phyloP scores from a whole-genome alignment of 208 protist genomes.

The Crithidia thermophila region DNA sequence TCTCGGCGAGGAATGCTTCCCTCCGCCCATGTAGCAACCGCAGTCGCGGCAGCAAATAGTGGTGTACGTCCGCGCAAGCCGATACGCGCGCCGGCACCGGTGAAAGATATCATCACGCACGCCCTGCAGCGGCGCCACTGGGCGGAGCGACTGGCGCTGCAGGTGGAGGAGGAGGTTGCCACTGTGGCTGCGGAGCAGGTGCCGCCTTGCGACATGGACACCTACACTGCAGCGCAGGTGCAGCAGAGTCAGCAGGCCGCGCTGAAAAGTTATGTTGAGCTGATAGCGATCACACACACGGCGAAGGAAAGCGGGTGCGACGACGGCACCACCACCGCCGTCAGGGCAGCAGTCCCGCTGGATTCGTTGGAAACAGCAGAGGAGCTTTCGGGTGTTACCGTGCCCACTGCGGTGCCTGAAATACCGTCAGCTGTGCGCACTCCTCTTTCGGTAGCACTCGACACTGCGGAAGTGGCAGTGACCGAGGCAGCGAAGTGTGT shows the following conservation, averaged over 20 bases:
- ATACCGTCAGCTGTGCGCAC: no score
- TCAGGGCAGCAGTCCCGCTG: no score
- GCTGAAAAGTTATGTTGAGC: neutral
- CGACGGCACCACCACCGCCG: neutral
- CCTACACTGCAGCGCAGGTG: conserved; percentile 16
- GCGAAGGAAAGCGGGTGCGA: neutral
- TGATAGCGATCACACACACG: no score
- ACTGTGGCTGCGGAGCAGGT: conserved; percentile 29
- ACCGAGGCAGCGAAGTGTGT: no score
- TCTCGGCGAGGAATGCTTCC: no score
- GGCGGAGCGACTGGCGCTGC: conserved; percentile 1
- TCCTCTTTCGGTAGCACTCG: no score
- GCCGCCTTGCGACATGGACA: conserved; percentile 12
- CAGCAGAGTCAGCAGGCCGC: conserved; percentile 14
- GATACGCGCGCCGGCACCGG: neutral
- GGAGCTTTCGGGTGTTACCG: no score
- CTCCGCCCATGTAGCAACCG: no score
- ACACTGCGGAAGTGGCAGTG: no score
- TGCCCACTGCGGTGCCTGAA: no score
- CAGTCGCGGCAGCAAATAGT: neutral
- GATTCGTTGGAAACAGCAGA: no score
- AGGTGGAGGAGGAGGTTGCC: conserved; percentile 3
- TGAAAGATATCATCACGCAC: neutral
- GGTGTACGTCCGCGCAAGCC: neutral
- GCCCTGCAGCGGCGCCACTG: conserved; percentile 4